These are phyloP conservation scores for Polyporus tsugae DNA, from an alignment of 1,284 basidiomycete species.

Conservation along the genomic window DNA sequence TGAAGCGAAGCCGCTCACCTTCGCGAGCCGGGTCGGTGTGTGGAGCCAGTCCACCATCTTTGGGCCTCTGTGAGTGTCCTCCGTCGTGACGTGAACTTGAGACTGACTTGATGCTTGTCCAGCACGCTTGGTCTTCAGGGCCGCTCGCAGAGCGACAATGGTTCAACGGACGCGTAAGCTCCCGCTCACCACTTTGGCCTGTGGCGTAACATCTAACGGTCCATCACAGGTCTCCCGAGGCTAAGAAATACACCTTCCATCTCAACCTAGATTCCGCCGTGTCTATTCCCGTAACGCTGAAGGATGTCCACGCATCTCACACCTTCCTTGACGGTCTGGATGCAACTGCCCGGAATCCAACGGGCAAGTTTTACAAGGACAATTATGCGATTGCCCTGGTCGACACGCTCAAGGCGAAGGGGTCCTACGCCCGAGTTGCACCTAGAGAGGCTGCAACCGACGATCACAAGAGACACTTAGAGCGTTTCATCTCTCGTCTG, in stretches of 20 bases:
- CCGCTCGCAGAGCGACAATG: constrained; percentile 7
- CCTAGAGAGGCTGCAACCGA: constrained; percentile 27
- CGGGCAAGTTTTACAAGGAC: constrained; percentile 44
- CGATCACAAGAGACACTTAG: constrained; percentile 34
- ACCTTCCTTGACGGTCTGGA: constrained; percentile 30
- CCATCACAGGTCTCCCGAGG: constrained; percentile 2
- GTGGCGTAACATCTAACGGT: not conserved
- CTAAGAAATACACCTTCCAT: constrained; percentile 21
- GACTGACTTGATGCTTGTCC: not conserved
- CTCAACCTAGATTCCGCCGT: constrained; percentile 36
- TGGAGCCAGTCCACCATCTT: constrained; percentile 45
- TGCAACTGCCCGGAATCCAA: constrained; percentile 26
- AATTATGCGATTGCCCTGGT: constrained; percentile 32
- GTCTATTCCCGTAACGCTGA: constrained; percentile 33
- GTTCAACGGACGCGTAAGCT: constrained; percentile 15
- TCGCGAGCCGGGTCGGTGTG: constrained; percentile 24
- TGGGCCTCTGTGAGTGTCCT: constrained; percentile 43
- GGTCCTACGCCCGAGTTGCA: constrained; percentile 34
- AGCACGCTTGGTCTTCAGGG: constrained; percentile 21
- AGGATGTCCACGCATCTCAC: constrained; percentile 35
- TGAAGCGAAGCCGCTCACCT: constrained; percentile 25
- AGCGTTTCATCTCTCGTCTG: constrained; percentile 36
- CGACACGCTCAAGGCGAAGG: constrained; percentile 33
- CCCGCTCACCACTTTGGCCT: not conserved
- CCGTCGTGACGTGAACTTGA: not conserved